Conservation (phyloP, 2,329 filamentous ascomycete genomes). For the Chaetomiaceae sp. region DNA sequence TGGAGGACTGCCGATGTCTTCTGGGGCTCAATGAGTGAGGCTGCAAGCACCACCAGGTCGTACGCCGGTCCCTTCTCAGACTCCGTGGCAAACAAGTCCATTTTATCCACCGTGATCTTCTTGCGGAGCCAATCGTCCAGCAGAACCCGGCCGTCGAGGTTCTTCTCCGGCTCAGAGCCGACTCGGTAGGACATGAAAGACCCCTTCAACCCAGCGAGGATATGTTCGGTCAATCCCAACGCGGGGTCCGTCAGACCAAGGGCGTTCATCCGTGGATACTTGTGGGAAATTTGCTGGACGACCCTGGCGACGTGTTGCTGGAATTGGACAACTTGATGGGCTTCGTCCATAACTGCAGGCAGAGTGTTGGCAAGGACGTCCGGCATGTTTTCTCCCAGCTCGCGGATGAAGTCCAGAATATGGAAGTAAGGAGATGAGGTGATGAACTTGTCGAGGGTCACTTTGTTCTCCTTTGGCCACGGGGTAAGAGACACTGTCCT, state of each 20-base stretch:
- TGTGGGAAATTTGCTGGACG: slow-evolving; percentile 36
- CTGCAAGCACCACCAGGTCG: slow-evolving; percentile 29
- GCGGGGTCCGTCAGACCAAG: slow-evolving; percentile 34
- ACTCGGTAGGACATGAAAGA: slow-evolving; percentile 32
- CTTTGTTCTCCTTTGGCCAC: slow-evolving; percentile 27
- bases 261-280: slow-evolving; percentile 37
- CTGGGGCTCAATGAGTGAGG: slow-evolving; percentile 20
- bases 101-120: slow-evolving; percentile 17
- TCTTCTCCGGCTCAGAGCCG: slow-evolving; percentile 20
- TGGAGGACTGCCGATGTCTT: slow-evolving; percentile 15
- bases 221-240: slow-evolving; percentile 28
- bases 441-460: slow-evolving; percentile 31
- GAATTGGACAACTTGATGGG: slow-evolving; percentile 30
- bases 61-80: slow-evolving; percentile 17
- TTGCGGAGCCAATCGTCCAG: slow-evolving; percentile 8
- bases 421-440: slow-evolving; percentile 29
- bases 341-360: slow-evolving; percentile 29
- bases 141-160: slow-evolving; percentile 20
- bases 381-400: slow-evolving; percentile 25
- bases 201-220: slow-evolving; percentile 30
- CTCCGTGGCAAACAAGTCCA: slow-evolving; percentile 24
- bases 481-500: slow-evolving; percentile 11
- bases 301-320: slow-evolving; percentile 33
- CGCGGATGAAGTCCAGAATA: slow-evolving; percentile 30
- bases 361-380: slow-evolving; percentile 26